A percentile compares a stretch with the other conserved stretches of the same genome.
These are phyloP conservation scores for Volutella citrinella DNA, from an alignment of 2,329 filamentous ascomycete genomes.

Conservation along the genomic window DNA sequence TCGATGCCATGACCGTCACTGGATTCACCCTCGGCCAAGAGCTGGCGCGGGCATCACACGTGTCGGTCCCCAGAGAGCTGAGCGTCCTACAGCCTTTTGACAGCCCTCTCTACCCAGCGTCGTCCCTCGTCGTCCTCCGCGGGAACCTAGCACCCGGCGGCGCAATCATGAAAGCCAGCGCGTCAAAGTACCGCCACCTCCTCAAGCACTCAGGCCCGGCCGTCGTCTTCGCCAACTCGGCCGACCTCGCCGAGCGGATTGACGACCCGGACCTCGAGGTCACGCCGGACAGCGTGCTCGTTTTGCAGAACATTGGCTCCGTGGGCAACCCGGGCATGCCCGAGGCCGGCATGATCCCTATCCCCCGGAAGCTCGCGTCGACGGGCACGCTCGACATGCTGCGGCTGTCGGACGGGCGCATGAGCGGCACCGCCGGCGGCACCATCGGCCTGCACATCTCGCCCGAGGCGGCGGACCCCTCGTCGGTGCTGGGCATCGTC, in stretches of 20 bases:
- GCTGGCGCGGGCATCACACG: constrained; percentile 64
- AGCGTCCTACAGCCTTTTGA: constrained; percentile 64
- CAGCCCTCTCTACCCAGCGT: constrained; percentile 65
- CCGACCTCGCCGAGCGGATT: constrained; percentile 67
- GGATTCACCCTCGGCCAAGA: constrained; percentile 81
- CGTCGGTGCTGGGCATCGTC: constrained; percentile 75
- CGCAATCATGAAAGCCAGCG: constrained; percentile 87
- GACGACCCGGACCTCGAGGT: constrained; percentile 62
- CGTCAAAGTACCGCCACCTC: constrained; percentile 67
- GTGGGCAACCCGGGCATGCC: constrained; percentile 93
- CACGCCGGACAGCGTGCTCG: constrained; percentile 57
- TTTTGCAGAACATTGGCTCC: constrained; percentile 85
- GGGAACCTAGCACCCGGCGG: constrained; percentile 83
- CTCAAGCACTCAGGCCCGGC: constrained; percentile 45
- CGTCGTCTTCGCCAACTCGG: constrained; percentile 71
- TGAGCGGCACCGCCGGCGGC: constrained; percentile 81
- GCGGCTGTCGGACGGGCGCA: constrained; percentile 81
- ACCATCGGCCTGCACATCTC: constrained; percentile 88
- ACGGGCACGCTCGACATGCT: constrained; percentile 76
- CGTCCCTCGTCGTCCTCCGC: constrained; percentile 76
- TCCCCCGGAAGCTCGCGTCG: constrained; percentile 74
- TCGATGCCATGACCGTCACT: constrained; percentile 76
- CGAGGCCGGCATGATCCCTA: constrained; percentile 65
- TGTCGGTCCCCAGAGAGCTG: constrained; percentile 38
- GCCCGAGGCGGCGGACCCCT: constrained; percentile 75